Conservation (phyloP, 208 protist genomes). For the Ichthyophonus hoferi region DNA sequence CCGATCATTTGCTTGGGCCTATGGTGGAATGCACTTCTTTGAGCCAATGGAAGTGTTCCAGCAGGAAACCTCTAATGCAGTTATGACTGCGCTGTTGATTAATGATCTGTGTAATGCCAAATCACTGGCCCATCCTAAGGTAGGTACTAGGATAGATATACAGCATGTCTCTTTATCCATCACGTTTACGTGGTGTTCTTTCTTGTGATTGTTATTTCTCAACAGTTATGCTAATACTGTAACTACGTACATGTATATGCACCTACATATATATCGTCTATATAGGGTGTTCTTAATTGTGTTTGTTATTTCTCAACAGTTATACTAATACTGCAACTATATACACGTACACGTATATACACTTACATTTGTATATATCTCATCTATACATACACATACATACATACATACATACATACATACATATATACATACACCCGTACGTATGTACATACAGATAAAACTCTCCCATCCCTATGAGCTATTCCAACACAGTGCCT, state of each 20-base stretch:
- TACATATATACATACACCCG: background rate
- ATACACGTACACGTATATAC: background rate
- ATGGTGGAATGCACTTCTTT: background rate
- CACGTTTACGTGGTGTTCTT: too few relatives aligned
- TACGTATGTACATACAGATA: too few relatives aligned
- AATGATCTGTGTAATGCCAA: background rate
- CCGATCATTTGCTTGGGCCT: constrained; percentile 18
- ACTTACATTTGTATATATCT: background rate
- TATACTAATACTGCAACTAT: too few relatives aligned
- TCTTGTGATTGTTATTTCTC: too few relatives aligned
- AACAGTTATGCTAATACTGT: too few relatives aligned
- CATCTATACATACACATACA: background rate
- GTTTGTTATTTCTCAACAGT: too few relatives aligned
- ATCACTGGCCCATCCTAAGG: background rate
- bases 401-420: background rate
- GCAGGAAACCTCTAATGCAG: constrained; percentile 15
- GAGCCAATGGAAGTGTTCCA: constrained; percentile 22
- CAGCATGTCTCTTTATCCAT: too few relatives aligned
- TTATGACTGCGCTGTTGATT: background rate
- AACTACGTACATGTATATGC: too few relatives aligned
- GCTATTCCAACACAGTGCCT: constrained; percentile 13
- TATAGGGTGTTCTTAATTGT: too few relatives aligned
- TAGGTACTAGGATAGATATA: too few relatives aligned
- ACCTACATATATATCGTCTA: too few relatives aligned
- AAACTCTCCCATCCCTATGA: constrained; percentile 14